Conservation (phyloP, 768 basidiomycete species). For the Pisolithus microcarpus region DNA sequence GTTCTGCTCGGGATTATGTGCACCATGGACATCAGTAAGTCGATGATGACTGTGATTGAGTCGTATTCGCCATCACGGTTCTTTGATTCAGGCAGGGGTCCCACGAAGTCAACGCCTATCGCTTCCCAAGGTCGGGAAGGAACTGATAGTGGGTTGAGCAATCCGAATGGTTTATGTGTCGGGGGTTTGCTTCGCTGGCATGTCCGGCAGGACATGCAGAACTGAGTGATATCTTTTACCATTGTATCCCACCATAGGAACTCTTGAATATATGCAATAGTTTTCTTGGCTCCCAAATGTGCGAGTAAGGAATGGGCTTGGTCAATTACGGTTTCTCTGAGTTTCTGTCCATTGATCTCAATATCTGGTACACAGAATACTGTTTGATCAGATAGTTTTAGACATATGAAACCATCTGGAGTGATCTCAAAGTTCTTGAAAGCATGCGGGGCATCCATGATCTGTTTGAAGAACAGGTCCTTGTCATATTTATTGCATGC, state of each 20-base stretch:
- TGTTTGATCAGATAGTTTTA: too few relatives aligned
- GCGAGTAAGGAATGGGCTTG: constrained; percentile 34
- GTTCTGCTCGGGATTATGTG: constrained; percentile 11
- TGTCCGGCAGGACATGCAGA: constrained; percentile 17
- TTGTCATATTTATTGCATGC: too few relatives aligned
- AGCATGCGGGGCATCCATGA: too few relatives aligned
- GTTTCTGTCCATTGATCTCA: too few relatives aligned
- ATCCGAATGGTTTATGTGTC: constrained; percentile 21
- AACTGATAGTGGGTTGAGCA: constrained; percentile 21
- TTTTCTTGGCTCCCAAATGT: constrained; percentile 31
- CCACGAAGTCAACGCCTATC: constrained; percentile 37
- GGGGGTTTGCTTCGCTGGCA: constrained; percentile 15
- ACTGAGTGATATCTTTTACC: constrained; percentile 20
- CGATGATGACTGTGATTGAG: constrained; percentile 21
- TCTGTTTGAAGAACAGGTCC: too few relatives aligned
- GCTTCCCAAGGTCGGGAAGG: constrained; percentile 30
- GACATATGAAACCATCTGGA: too few relatives aligned
- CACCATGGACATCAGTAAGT: constrained; percentile 11
- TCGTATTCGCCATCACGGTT: constrained; percentile 12
- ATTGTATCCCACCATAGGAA: constrained; percentile 36
- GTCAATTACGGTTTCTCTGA: constrained; percentile 25
- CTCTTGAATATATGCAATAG: constrained; percentile 24
- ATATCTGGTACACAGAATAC: too few relatives aligned
- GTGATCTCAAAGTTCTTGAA: too few relatives aligned
- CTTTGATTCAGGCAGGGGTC: constrained; percentile 21